Evolutionary conservation across 257 asterid species (phyloP).

Genomic region (Rauvolfia tetraphylla): DNA sequence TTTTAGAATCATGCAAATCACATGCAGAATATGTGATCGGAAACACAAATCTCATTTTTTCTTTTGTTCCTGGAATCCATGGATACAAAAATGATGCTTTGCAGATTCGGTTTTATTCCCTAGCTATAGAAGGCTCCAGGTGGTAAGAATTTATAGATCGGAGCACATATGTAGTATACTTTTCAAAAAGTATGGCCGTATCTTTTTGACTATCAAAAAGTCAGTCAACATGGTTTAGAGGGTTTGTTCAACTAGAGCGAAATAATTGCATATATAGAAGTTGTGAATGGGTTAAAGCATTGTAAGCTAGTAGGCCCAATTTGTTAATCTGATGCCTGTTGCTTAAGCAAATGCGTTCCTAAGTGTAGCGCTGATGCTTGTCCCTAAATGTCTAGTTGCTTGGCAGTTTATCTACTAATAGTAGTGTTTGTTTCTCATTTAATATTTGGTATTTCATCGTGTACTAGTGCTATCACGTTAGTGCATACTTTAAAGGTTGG

Average conservation of each 20-base stretch:
- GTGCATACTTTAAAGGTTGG: not conserved
- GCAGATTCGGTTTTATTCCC: not conserved
- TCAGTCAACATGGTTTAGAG: not conserved
- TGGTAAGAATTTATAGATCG: too few species aligned
- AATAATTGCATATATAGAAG: not conserved
- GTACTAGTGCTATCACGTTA: not conserved
- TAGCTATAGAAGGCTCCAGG: too few species aligned
- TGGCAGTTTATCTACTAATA: not conserved
- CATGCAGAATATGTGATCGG: not conserved
- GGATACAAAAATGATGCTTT: not conserved
- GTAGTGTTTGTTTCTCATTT: too few species aligned
- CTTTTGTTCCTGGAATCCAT: not conserved
- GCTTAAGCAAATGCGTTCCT: not conserved
- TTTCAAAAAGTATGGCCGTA: not conserved
- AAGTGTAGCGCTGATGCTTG: too few species aligned
- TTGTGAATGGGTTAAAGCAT: not conserved
- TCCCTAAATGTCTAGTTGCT: not conserved
- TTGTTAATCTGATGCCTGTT: not conserved
- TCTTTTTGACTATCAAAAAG: not conserved
- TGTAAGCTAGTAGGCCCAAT: not conserved
- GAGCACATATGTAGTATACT: not conserved
- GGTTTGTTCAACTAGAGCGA: not conserved
- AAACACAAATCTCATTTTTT: not conserved
- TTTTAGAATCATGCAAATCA: not conserved
- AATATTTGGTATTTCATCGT: not conserved